These are phyloP conservation scores for Coleophoma eucalyptorum DNA, from an alignment of 2,329 filamentous ascomycete genomes.

Conservation along the genomic window DNA sequence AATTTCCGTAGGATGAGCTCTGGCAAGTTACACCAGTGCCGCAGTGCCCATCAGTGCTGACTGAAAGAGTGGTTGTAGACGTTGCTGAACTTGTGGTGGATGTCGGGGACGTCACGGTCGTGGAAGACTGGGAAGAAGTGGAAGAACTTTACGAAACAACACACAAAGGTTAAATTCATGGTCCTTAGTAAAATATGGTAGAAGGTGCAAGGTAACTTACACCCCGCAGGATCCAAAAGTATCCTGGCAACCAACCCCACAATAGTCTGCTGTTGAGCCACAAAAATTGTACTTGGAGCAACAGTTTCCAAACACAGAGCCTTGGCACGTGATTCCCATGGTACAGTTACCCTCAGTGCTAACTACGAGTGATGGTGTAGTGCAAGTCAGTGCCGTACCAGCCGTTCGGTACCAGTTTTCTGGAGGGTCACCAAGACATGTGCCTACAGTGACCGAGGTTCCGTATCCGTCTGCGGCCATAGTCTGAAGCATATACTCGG, in stretches of 20 bases:
- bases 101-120: too few relatives aligned
- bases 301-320: conserved; percentile 1
- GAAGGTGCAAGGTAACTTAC: too few relatives aligned
- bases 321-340: not conserved
- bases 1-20: not conserved
- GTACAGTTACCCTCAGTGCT: conserved; percentile 12
- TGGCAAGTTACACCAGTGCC: not conserved
- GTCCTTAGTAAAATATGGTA: too few relatives aligned
- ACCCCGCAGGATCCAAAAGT: conserved; percentile 3
- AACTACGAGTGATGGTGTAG: not conserved
- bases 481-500: conserved; percentile 21
- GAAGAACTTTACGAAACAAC: too few relatives aligned
- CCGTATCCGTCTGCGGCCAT: conserved; percentile 26
- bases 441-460: conserved; percentile 36
- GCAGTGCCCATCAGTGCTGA: conserved; percentile 11
- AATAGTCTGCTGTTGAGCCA: conserved; percentile 3
- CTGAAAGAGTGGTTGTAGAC: not conserved
- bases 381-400: not conserved
- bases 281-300: not conserved
- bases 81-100: not conserved
- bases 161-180: too few relatives aligned
- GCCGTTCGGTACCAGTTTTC: conserved; percentile 34
- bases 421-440: conserved; percentile 36
- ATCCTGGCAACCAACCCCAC: conserved; percentile 4
- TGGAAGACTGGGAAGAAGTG: too few relatives aligned